These are phyloP conservation scores for Irineochytrium annulatum DNA, from an alignment of 192 early-diverging fungal species.

Conservation along the genomic window DNA sequence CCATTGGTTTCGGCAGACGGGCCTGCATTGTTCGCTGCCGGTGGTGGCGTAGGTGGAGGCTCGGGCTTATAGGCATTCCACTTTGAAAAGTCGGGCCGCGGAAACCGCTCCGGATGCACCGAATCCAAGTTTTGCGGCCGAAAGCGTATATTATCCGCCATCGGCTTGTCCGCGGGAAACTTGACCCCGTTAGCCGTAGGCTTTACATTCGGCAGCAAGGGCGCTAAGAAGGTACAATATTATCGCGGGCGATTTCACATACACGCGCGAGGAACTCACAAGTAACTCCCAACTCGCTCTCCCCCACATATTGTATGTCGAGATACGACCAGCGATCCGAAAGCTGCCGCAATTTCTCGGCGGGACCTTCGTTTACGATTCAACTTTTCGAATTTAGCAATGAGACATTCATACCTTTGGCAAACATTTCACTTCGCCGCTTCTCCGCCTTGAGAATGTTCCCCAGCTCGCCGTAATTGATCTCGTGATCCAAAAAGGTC, in stretches of 20 bases:
- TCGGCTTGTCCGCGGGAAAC: not conserved
- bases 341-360: constrained; percentile 28
- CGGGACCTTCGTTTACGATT: constrained; percentile 17
- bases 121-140: constrained; percentile 33
- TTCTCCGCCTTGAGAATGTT: constrained; percentile 74
- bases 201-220: no score
- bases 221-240: no score
- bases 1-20: not conserved
- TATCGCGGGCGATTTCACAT: no score
- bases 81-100: constrained; percentile 67
- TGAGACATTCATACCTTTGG: constrained; percentile 46
- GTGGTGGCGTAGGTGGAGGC: constrained; percentile 7
- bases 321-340: constrained; percentile 73
- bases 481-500: constrained; percentile 80
- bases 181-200: constrained; percentile 4
- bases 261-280: no score
- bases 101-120: constrained; percentile 64
- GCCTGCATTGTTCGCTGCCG: not conserved
- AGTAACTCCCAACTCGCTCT: constrained; percentile 56
- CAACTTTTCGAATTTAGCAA: not conserved
- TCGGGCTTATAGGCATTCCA: constrained; percentile 66
- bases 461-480: constrained; percentile 78
- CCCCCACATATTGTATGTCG: constrained; percentile 67
- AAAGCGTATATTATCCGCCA: not conserved
- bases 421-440: constrained; percentile 68